Evolutionary conservation across 1,284 basidiomycete species (phyloP).

Genomic region (Puccinia hordei): DNA sequence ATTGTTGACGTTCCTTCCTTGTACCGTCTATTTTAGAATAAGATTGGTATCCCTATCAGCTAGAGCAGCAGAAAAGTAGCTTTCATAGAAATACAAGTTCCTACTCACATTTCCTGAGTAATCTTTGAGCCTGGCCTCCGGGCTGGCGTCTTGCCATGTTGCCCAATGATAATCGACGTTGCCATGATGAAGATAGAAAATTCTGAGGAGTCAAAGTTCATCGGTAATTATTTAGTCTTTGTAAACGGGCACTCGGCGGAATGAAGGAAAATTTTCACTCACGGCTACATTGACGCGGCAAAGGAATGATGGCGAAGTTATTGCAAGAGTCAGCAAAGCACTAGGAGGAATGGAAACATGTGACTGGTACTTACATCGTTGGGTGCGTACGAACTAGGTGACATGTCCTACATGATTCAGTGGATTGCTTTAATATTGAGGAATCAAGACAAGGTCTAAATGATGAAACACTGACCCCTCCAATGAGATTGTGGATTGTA

Average conservation of each 20-base stretch:
- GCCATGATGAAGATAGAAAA: slow-evolving; percentile 43
- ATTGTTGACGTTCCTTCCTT: slow-evolving; percentile 20
- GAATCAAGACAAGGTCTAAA: background rate
- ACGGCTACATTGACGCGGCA: slow-evolving; percentile 11
- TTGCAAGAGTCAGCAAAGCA: background rate
- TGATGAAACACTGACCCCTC: slow-evolving; percentile 35
- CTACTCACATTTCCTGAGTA: slow-evolving; percentile 40
- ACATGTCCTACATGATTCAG: slow-evolving; percentile 33
- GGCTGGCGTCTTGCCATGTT: slow-evolving; percentile 42
- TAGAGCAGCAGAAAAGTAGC: background rate
- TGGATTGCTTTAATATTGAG: background rate
- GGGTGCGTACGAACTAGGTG: slow-evolving; percentile 40
- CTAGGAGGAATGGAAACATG: background rate
- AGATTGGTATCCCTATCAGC: background rate
- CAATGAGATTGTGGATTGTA: slow-evolving; percentile 38
- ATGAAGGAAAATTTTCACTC: background rate
- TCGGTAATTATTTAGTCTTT: background rate
- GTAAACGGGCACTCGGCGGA: background rate
- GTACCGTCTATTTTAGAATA: slow-evolving; percentile 21
- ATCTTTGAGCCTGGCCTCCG: background rate
- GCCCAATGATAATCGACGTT: slow-evolving; percentile 42
- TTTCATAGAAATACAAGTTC: background rate
- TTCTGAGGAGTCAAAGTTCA: background rate
- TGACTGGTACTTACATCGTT: slow-evolving; percentile 30
- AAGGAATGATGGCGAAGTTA: background rate